Evolutionary conservation across 208 protist species (phyloP), one percentile per base, ranked within the genome.

Genomic region (Acanthamoeba castellanii): DNA sequence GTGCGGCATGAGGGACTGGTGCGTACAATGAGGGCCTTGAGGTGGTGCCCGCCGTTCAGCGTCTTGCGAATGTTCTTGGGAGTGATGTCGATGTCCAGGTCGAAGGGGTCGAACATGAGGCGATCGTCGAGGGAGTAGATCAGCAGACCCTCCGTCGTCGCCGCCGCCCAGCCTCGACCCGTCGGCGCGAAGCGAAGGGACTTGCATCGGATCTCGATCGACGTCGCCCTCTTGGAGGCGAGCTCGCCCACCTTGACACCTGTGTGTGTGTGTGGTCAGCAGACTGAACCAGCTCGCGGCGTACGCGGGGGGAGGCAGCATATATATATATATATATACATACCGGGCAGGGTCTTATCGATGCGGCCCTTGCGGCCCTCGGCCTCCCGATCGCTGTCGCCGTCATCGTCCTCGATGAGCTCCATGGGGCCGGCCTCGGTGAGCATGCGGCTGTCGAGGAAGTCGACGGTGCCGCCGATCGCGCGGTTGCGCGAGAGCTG

Each of bases 61-160:
- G 59, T 66, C 37, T 45, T 27, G 59, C n/a, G 34, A 11, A 97
- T 96, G 59, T 90, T 64, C 20, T 96, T 90, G 18, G 97, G 97
- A 4, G 97, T 98, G 25, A 98, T 95, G 27, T 98, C 96, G 27
- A 98, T 42, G 32, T 97, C 96, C 37, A 98, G 96, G n/a, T 98
- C 97, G 52, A 96, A 96, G 30, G 98, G 98, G 90, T 98, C 98
- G 93, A 98, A 98, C 13, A 97, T 57, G 18, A 97, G 37, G 16
- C 25, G 55, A 8, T 98, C 96, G 89, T 98, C 98, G 22, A 98
- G 95, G 18, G 98, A 97, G 91, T 97, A 98, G n/a, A 98, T 95
- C 55, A 98, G 57, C 14, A 99, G 95, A 18, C 98, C 98, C 94
- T 99, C 98, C 1, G 96, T 98, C 2, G 98, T 97, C 32, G 96